These are phyloP conservation scores for Colletotrichum noveboracense DNA, from an alignment of 2,329 filamentous ascomycete species.

Conservation along the genomic window DNA sequence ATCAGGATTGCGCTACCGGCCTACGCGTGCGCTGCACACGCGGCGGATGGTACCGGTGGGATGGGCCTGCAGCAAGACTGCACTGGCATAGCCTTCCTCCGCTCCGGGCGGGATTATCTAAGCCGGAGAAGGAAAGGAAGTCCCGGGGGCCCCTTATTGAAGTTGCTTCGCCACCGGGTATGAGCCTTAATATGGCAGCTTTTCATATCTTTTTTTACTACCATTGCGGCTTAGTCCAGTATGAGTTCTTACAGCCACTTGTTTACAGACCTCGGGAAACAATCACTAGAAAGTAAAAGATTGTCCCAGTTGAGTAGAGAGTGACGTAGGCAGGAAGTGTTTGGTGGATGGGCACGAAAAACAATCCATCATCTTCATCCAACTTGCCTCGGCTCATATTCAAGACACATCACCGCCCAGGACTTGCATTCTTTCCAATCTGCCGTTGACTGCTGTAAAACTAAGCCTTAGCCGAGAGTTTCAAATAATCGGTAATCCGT, in stretches of 20 bases:
- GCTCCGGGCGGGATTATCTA: background rate
- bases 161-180: background rate
- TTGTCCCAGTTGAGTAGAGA: background rate
- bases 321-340: no score
- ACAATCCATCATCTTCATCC: accelerated
- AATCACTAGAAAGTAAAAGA: background rate
- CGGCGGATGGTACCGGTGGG: background rate
- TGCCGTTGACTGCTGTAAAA: background rate
- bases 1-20: background rate
- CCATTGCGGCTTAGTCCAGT: background rate
- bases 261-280: background rate
- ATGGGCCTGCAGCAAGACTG: background rate
- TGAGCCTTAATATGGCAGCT: background rate
- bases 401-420: background rate
- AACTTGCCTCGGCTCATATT: background rate
- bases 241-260: background rate
- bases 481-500: background rate
- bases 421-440: background rate
- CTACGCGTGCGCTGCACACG: background rate
- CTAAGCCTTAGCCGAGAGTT: background rate
- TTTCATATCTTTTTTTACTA: background rate
- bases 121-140: background rate
- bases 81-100: background rate
- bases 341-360: background rate
- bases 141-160: background rate